Evolutionary conservation across 2,329 filamentous ascomycete genomes (phyloP), one percentile per base, ranked within the genome.

Genomic region (Fusarium scirpi): DNA sequence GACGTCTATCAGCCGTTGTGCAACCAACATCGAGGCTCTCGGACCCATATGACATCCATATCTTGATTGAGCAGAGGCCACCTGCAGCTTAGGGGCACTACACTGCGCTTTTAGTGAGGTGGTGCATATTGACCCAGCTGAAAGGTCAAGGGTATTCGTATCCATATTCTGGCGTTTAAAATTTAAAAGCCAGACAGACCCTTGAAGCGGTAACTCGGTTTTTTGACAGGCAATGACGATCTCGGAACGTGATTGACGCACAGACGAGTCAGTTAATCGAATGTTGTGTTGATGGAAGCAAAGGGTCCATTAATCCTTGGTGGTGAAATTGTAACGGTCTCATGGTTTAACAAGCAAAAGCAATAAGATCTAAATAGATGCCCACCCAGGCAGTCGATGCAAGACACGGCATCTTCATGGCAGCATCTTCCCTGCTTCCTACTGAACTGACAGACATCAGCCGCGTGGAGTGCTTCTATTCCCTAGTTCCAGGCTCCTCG

Each of bases 51-150:
- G 70, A 66, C 70, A 59, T 49, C 29, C 29, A 64, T 62, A 65
- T 69, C 41, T 61, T 57, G 52, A 67, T 67, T 52, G 46, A 62
- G 52, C 44, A 60, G 52, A 69, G 45, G 46, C 61, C 66, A 70
- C 38, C 67, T 70, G 67, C 66, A 70, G 66, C 56, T 70, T 58
- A 58, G 67, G 58, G 67, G 67, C 66, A 41, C 62, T 18, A 16
- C 16, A 18, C 22, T 25, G 43, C 47, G 43, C 22, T 43, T 12
- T n/a, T 55, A 40, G 49, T 34, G 44, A 67, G 30, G 55, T 67
- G 62, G 62, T 70, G 67, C 53, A 67, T 51, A 67, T 70, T 70
- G 67, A 67, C 48, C 47, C 67, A 70, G 66, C 67, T 70, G 57
- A 70, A 67, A 52, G 62, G 66, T 70, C 67, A 57, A 70, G 67